Conservation (phyloP, 2,329 filamentous ascomycete genomes). For the Colletotrichum incanum region DNA sequence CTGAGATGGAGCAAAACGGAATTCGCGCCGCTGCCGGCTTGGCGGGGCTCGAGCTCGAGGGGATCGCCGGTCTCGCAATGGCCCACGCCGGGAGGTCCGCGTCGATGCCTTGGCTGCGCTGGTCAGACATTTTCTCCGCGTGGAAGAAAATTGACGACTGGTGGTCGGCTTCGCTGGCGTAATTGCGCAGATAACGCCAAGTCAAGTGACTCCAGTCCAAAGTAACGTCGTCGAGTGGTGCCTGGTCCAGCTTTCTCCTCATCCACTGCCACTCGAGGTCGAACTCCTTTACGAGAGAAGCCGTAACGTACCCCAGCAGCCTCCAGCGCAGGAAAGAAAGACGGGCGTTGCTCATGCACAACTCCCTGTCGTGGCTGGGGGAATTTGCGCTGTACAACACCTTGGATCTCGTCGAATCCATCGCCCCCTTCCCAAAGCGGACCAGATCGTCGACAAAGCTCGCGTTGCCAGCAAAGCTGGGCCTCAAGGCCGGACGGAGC, state of each 20-base stretch:
- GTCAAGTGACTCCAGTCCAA: not conserved
- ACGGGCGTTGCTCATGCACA: constrained; percentile 15
- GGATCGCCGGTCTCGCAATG: not conserved
- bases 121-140: no score
- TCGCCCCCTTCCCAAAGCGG: accelerated
- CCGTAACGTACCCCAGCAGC: not conserved
- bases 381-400: not conserved
- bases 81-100: constrained; percentile 10
- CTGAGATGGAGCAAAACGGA: not conserved
- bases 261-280: not conserved
- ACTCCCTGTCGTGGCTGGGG: constrained; percentile 5
- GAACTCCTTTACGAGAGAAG: not conserved
- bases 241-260: constrained; percentile 12
- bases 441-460: not conserved
- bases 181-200: not conserved
- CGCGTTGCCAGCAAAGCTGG: not conserved
- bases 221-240: not conserved
- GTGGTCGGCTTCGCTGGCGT: not conserved
- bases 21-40: not conserved
- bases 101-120: not conserved
- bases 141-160: no score
- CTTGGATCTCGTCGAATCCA: not conserved
- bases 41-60: not conserved
- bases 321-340: constrained; percentile 25
- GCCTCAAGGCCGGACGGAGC: not conserved